Evolutionary conservation across 345 rosid genomes (phyloP), one percentile per base, ranked within the genome.

Genomic region (Citrus australasica): DNA sequence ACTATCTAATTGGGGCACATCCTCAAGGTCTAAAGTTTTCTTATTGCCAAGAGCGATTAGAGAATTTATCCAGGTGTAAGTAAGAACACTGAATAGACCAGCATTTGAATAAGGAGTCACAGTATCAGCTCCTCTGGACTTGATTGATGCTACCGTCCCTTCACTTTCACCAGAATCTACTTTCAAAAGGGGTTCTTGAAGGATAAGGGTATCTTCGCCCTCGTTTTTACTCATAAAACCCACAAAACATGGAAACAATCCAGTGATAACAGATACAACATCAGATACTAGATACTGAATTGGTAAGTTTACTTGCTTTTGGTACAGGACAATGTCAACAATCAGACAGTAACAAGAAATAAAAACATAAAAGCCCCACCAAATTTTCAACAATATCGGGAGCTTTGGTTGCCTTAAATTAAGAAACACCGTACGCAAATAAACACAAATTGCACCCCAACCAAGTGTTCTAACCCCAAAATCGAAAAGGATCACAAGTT

Each of bases 1-100:
- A 21, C 71, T 82, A 76, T 86, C 87, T 71, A 91, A 92, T 74
- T 91, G 91, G n/a, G 95, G 95, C 77, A 89, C 90, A 83, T 89
- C 92, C 77, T 87, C 92, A 9, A 86, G 85, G 81, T 91, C 90
- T 79, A 91, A 70, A 32, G 82, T 67, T 77, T 91, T 91, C 86
- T 73, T 89, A 71, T 88, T 85, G 64, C 95, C 95, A 40, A 76
- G 40, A 42, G 86, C 89, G 69, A 91, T 89, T 14, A 91, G 78
- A 80, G 92, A 84, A 75, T 89, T 73, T 86, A 89, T 78, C 95
- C 95, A 91, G 55, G 90, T 82, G 89, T 89, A 89, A 75, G 90
- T 84, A 46, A 88, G 77, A 68, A 84, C 73, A 74, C 91, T 75
- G 40, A 89, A 83, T 64, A 85, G 40, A 24, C 90, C 80, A 48